Conservation (phyloP, 2,329 filamentous ascomycete species). For the Colletotrichum tanaceti region DNA sequence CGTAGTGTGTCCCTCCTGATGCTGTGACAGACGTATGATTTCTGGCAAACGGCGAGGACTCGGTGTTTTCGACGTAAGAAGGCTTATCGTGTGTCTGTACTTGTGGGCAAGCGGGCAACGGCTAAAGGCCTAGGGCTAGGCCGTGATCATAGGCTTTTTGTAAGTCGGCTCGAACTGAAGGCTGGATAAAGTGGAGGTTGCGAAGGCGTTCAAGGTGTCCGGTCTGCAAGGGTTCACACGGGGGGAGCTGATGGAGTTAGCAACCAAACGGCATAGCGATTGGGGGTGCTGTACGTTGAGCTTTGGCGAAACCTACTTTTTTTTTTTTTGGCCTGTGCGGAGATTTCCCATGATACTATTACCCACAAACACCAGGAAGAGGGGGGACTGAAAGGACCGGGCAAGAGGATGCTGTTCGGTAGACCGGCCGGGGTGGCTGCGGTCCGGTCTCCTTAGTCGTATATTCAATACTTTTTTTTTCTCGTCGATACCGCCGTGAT, state of each 20-base stretch:
- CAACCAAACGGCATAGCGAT: conserved; percentile 41
- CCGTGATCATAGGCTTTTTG: conserved; percentile 11
- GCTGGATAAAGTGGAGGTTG: conserved; percentile 31
- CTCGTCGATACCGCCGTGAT: conserved; percentile 20
- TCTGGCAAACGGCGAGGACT: not conserved
- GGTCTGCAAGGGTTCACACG: conserved; percentile 31
- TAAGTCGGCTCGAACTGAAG: conserved; percentile 27
- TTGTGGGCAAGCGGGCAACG: conserved; percentile 21
- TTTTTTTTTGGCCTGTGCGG: conserved; percentile 22
- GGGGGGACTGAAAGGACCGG: not conserved
- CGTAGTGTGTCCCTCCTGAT: conserved; percentile 27
- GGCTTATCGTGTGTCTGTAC: conserved; percentile 8
- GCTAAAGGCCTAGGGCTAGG: conserved; percentile 14
- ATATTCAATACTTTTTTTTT: conserved; percentile 31
- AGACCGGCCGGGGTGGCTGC: conserved; percentile 3
- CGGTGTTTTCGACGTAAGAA: conserved; percentile 29
- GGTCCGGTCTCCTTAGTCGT: conserved; percentile 29
- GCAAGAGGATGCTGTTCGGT: conserved; percentile 1
- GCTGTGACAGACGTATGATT: conserved; percentile 9
- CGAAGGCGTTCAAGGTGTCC: conserved; percentile 39
- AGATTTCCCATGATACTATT: conserved; percentile 32
- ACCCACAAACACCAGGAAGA: conserved; percentile 9
- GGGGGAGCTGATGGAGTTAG: conserved; percentile 38
- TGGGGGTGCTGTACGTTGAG: conserved; percentile 29
- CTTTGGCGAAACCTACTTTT: conserved; percentile 39